These are phyloP conservation scores for Fusarium sp. DNA, from an alignment of 2,329 filamentous ascomycete genomes.

Conservation along the genomic window DNA sequence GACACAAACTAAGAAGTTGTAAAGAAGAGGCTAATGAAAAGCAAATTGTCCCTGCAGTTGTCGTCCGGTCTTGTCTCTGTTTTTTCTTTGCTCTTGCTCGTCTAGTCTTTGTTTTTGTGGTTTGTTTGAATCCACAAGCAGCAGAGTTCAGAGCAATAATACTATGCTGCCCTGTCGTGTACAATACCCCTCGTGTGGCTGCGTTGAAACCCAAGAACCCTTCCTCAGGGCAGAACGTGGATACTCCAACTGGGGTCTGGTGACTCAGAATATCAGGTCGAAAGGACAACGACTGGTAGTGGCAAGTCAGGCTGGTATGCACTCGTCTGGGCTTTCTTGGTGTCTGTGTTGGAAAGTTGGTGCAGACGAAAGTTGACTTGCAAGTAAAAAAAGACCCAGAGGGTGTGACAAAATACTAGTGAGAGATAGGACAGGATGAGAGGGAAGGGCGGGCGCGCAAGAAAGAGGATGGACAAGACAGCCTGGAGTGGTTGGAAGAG, in stretches of 20 bases:
- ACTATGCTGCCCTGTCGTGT: background rate
- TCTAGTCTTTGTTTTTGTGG: constrained; percentile 19
- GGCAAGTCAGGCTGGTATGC: constrained; percentile 44
- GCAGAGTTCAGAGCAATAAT: background rate
- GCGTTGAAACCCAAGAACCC: constrained; percentile 36
- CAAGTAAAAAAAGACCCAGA: constrained; percentile 23
- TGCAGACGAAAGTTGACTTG: constrained; percentile 13
- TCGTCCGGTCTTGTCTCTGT: constrained; percentile 6
- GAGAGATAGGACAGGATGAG: constrained; percentile 22
- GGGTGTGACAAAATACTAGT: constrained; percentile 32
- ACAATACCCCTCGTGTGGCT: constrained; percentile 37
- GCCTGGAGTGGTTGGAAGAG: constrained; percentile 28
- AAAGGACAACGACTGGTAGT: constrained; percentile 41
- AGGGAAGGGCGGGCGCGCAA: constrained; percentile 26
- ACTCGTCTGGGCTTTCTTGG: constrained; percentile 25
- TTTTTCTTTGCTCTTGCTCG: background rate
- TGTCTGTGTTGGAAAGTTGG: constrained; percentile 38
- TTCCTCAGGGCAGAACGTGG: constrained; percentile 42
- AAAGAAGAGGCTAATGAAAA: constrained; percentile 24
- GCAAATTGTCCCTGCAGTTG: constrained; percentile 10
- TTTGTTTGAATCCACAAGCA: constrained; percentile 12
- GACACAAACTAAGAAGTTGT: constrained; percentile 31
- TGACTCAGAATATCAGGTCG: constrained; percentile 42
- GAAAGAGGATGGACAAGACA: constrained; percentile 28
- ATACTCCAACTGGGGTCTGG: constrained; percentile 38